These are phyloP conservation scores for Thecaphora thlaspeos DNA, from an alignment of 1,284 basidiomycete genomes.

Conservation along the genomic window DNA sequence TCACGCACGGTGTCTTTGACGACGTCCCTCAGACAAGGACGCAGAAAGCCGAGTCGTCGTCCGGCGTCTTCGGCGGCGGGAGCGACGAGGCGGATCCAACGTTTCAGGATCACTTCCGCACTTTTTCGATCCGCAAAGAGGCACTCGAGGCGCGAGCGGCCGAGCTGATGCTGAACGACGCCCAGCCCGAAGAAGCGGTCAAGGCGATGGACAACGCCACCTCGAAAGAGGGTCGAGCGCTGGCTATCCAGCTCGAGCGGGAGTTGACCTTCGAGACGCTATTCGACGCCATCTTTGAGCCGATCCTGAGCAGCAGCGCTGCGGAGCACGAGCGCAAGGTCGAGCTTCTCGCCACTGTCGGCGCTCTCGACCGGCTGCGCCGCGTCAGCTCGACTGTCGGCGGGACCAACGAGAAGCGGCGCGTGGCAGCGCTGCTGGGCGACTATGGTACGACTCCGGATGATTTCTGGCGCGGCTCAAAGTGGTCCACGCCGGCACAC, in stretches of 20 bases:
- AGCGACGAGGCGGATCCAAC: conserved; percentile 8
- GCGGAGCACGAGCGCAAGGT: conserved; percentile 1
- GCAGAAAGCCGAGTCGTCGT: too few relatives aligned
- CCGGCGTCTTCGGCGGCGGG: too few relatives aligned
- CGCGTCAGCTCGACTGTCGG: conserved; percentile 28
- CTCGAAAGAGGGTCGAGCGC: conserved; percentile 23
- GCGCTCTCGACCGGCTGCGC: conserved; percentile 25
- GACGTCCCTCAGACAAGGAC: too few relatives aligned
- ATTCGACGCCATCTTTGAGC: conserved; percentile 23
- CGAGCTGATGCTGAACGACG: conserved; percentile 18
- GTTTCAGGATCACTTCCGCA: conserved; percentile 29
- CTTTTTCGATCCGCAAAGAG: conserved; percentile 28
- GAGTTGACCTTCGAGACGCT: conserved; percentile 32
- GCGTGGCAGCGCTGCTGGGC: conserved; percentile 24
- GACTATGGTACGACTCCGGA: conserved; percentile 11
- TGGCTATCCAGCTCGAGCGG: conserved; percentile 30
- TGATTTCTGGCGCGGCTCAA: conserved; percentile 30
- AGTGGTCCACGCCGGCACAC: conserved; percentile 14
- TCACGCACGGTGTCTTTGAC: conserved; percentile 25
- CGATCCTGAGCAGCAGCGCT: conserved; percentile 4
- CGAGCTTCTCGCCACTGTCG: conserved; percentile 19
- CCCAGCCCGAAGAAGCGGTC: conserved; percentile 15
- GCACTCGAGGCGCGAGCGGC: conserved; percentile 25
- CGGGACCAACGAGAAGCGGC: conserved; percentile 29
- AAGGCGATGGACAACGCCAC: conserved; percentile 19